Conservation (phyloP, 108 stramenopile genomes). For the Pseudonitzschia pungens region DNA sequence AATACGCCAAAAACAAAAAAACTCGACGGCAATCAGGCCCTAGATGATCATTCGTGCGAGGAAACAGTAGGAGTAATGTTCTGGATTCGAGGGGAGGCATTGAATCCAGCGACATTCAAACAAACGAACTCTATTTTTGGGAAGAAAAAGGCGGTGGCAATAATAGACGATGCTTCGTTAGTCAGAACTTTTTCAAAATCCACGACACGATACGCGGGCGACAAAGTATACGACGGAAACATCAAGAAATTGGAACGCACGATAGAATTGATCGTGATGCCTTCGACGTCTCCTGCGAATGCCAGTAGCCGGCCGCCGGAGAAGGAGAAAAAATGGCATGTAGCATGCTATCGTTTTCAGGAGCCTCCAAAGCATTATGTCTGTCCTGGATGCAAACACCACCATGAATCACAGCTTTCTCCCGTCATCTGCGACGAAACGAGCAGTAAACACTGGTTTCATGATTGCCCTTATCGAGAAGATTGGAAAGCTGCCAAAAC, state of each 20-base stretch:
- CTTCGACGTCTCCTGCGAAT: background rate
- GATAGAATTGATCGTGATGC: conserved; percentile 6
- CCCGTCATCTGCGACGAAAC: background rate
- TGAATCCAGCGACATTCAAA: background rate
- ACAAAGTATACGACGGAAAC: background rate
- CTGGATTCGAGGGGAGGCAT: background rate
- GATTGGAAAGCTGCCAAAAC: background rate
- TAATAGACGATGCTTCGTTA: background rate
- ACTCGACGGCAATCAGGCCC: background rate
- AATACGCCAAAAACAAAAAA: background rate
- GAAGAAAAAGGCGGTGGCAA: background rate
- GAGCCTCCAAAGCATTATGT: background rate
- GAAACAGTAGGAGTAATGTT: background rate
- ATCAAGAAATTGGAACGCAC: background rate
- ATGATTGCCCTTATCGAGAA: conserved; percentile 3
- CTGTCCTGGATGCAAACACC: background rate
- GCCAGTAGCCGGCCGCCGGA: background rate
- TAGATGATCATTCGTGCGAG: background rate
- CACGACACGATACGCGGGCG: background rate
- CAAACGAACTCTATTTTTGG: background rate
- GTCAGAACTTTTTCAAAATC: background rate
- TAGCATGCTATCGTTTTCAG: background rate
- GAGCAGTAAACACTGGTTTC: background rate
- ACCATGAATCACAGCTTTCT: background rate
- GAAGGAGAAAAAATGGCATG: conserved; percentile 4